A percentile compares a stretch with the other conserved stretches of the same genome.
phyloP scores from a whole-genome alignment of 768 basidiomycete species.

The Tricholoma terreum region DNA sequence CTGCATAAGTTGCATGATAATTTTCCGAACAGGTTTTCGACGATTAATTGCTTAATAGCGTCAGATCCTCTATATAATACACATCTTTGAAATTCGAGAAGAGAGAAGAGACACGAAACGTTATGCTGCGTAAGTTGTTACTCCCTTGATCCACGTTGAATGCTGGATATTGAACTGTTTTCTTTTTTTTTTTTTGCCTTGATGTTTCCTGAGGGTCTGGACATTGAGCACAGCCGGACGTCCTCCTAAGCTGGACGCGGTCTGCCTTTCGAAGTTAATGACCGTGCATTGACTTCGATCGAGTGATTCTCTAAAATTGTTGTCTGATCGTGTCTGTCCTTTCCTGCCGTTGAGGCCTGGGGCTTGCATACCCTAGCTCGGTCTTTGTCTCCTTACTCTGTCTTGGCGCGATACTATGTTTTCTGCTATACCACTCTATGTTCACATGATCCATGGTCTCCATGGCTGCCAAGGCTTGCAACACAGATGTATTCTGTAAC shows the following conservation, averaged over 20 bases:
- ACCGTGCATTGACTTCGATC: background rate
- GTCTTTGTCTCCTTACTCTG: background rate
- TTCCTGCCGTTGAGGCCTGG: background rate
- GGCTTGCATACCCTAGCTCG: background rate
- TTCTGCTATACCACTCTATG: no score
- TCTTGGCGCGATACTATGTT: no score
- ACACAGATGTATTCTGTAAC: no score
- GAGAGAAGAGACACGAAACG: background rate
- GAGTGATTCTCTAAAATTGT: background rate
- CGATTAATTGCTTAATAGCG: background rate
- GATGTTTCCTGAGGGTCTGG: background rate
- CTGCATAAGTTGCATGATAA: background rate
- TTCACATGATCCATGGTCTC: no score
- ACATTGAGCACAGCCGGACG: background rate
- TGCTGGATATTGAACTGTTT: background rate
- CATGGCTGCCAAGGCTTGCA: no score
- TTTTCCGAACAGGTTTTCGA: background rate
- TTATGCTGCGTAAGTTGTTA: slow-evolving; percentile 1
- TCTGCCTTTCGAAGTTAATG: background rate
- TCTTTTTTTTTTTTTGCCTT: background rate
- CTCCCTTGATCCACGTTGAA: background rate
- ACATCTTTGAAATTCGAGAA: background rate
- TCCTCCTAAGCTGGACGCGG: background rate
- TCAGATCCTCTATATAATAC: background rate
- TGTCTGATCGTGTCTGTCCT: background rate